phyloP scores from a whole-genome alignment of 495 filamentous ascomycete species.

The Xylaria telfairii region DNA sequence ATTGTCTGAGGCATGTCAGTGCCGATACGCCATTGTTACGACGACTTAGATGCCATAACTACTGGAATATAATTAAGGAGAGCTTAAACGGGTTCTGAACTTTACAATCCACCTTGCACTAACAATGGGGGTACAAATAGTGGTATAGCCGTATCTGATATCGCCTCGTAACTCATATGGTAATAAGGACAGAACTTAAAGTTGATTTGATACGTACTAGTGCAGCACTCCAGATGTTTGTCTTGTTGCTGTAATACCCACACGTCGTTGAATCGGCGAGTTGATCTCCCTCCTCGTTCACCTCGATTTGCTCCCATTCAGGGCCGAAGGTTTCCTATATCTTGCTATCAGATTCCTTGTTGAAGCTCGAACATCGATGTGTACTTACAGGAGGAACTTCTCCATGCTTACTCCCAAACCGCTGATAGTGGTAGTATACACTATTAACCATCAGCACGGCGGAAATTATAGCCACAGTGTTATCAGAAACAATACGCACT shows the following conservation, averaged over 20 bases:
- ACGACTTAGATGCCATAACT: neutral
- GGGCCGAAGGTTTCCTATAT: conserved; percentile 31
- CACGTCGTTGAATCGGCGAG: conserved; percentile 13
- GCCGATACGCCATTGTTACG: neutral
- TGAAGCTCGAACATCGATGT: neutral
- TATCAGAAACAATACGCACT: conserved; percentile 1
- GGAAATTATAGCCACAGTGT: neutral
- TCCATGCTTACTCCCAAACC: neutral
- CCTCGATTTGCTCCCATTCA: conserved; percentile 26
- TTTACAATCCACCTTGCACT: neutral
- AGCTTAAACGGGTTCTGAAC: neutral
- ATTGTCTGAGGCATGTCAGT: conserved; percentile 30
- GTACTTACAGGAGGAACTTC: conserved; percentile 29
- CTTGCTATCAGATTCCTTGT: conserved; percentile 8
- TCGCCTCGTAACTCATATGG: neutral
- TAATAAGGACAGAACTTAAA: neutral
- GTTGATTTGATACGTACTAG: conserved; percentile 18
- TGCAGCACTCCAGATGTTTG: conserved; percentile 34
- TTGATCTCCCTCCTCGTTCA: neutral
- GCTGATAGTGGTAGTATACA: neutral
- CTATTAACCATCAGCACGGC: neutral
- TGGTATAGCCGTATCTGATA: neutral
- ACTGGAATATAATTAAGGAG: neutral
- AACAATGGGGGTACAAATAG: neutral
- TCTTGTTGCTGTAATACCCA: conserved; percentile 30